Evolutionary conservation across 345 rosid genomes (phyloP), one percentile per base, ranked within the genome.

Genomic region (Citropsis articulata): DNA sequence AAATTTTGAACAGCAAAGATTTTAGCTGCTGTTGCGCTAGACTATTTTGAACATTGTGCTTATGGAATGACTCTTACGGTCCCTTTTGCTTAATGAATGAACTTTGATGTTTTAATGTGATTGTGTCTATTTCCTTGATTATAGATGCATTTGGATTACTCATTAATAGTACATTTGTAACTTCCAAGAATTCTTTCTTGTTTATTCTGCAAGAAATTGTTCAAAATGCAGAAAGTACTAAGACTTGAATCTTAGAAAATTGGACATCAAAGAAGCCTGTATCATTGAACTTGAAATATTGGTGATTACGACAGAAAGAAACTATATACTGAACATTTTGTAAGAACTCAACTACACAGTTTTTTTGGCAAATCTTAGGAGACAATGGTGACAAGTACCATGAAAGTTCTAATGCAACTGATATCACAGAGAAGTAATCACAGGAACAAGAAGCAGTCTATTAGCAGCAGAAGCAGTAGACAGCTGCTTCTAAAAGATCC

Each of bases 321-420:
- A 56, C 79, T 66, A 36, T 73, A 66, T 56, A 76, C 79, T 36
- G 22, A 66, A 67, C 79, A 67, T 66, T 66, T 53, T 66, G 72
- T 67, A 67, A 35, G 21, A 76, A 59, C 73, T 76, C 55, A 25
- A 66, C 73, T 76, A 55, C 66, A 67, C 61, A 24, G 31, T 57
- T 67, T 5, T 38, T 38, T 66, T 35, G 50, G 21, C 66, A 55
- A 56, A 67, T 55, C 79, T 67, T 28, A 45, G 27, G 48, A n/a
- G 50, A 67, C 25, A 56, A 18, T 48, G 35, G 66, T 33, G 38
- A 67, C 35, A 76, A 67, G 66, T 53, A 16, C 79, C 66, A 67
- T 76, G 38, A 35, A 67, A 66, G 33, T 64, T 65, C 22, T 31
- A 63, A 35, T 36, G 79, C 66, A 53, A 65, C 62, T 65, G 65